Base-by-base conservation (phyloP, 2,329 filamentous ascomycete species). In the Cladosporium colombiae region DNA sequence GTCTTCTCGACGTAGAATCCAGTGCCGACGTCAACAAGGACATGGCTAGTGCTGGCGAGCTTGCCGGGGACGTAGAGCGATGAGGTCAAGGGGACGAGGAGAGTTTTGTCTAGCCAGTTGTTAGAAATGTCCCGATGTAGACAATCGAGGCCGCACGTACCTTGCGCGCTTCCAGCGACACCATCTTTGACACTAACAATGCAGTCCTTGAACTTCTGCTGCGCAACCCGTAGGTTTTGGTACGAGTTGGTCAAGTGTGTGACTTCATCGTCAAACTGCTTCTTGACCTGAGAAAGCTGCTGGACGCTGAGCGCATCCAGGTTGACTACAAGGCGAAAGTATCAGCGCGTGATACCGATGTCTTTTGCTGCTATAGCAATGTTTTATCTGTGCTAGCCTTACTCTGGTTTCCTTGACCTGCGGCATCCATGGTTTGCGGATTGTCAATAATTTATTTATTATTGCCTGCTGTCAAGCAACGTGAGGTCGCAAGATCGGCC, bases 211-310 rank as follows among this genome's bases (percentile, higher is more conserved):
- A 99, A 99, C 78, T 96, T 97, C 63, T 88, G 85, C 78, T 98
- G 95, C 2, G 95, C 95, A 62, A 89, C 89, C 70, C 93, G 91
- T 1, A 99, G 88, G 77, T 96, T 95, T 60, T 90, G 85, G 81
- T 96, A 97, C 11, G 95, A 98, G 65, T 84, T 86, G 2, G 92
- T 96, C 71, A 99, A 87, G 82, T 98, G 94, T 77, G 97, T 92
- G 70, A 99, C 89, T 81, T 99, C 95, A 74, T 95, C 90, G 78
- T 97, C 94, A 71, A 99, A 89, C 78, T 97, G 94, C 79, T 95
- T 93, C 84, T 99, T 97, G 72, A 99, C 89, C 73, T 92, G 88
- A 71, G 88, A 89, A 71, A 99, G 90, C 81, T 97, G 94, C 71
- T 92, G 91, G 29, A 89, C 84, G 73, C 90, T 91, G 74, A 99